Conservation (phyloP, 257 asterid genomes). For the Scutellaria barbata region DNA sequence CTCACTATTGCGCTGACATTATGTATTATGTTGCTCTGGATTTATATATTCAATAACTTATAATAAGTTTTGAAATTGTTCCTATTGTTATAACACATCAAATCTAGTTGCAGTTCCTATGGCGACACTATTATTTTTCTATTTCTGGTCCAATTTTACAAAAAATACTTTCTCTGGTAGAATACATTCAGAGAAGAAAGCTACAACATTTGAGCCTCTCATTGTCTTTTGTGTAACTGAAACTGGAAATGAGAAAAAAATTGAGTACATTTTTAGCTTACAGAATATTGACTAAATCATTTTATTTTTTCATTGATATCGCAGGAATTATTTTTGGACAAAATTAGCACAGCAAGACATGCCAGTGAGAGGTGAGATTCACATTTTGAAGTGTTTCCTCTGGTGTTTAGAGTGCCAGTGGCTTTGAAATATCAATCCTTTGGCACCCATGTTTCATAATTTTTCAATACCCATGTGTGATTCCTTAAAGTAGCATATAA, state of each 20-base stretch:
- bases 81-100: not conserved
- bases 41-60: conserved; percentile 15
- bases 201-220: not conserved
- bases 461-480: not conserved
- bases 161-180: conserved; percentile 19
- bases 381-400: conserved; percentile 22
- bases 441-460: not conserved
- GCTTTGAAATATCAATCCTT: conserved; percentile 19
- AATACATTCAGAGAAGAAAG: not conserved
- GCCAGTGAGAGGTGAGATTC: conserved; percentile 60
- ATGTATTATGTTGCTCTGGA: conserved; percentile 4
- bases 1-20: conserved; percentile 28
- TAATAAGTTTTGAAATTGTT: conserved; percentile 18
- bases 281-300: conserved; percentile 21
- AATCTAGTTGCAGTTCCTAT: not conserved
- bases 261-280: not conserved
- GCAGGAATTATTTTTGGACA: conserved; percentile 82
- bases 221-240: conserved; percentile 2
- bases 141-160: not conserved
- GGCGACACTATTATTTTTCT: not conserved
- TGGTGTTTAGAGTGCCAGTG: conserved; percentile 28
- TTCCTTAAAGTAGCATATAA: conserved; percentile 1
- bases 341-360: conserved; percentile 55
- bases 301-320: conserved; percentile 32
- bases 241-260: conserved; percentile 7